Evolutionary conservation across 1,139 yeast genomes (phyloP).

Genomic region (Magnusiomyces fungicola): DNA sequence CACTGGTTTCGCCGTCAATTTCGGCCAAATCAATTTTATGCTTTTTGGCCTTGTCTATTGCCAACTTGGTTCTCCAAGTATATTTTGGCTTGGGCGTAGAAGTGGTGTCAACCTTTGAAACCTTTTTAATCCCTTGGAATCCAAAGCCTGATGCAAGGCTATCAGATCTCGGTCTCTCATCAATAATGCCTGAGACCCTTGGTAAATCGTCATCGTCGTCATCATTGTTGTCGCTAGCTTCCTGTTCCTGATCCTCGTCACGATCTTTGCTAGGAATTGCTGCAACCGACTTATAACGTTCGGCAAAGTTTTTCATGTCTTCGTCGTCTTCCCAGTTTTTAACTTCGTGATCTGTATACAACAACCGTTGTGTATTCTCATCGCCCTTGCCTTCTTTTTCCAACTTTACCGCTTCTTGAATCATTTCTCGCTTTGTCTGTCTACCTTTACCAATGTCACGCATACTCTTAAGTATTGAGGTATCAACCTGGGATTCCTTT

Average conservation of each 20-base stretch:
- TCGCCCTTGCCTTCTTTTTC: constrained; percentile 70
- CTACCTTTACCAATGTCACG: constrained; percentile 73
- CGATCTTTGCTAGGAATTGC: constrained; percentile 13
- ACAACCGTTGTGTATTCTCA: constrained; percentile 52
- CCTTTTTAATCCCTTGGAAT: constrained; percentile 49
- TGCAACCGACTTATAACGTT: constrained; percentile 12
- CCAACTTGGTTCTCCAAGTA: constrained; percentile 53
- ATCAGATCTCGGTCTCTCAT: constrained; percentile 57
- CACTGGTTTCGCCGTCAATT: constrained; percentile 36
- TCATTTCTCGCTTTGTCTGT: constrained; percentile 61
- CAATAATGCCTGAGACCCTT: constrained; percentile 52
- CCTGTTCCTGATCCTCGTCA: constrained; percentile 16
- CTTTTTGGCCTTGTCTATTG: constrained; percentile 37
- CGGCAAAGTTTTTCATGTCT: constrained; percentile 11
- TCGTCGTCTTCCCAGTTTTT: constrained; percentile 54
- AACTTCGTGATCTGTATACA: constrained; percentile 63
- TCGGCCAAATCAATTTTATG: constrained; percentile 30
- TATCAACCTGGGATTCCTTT: constrained; percentile 57
- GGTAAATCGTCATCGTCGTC: constrained; percentile 14
- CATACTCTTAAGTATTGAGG: constrained; percentile 59
- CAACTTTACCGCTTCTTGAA: constrained; percentile 65
- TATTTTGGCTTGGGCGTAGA: constrained; percentile 29
- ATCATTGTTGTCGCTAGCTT: constrained; percentile 20
- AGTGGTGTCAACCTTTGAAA: constrained; percentile 40
- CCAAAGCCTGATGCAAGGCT: constrained; percentile 71